Evolutionary conservation across 345 rosid genomes (phyloP), one percentile per base, ranked within the genome.

Genomic region (Lepidium aucheri): DNA sequence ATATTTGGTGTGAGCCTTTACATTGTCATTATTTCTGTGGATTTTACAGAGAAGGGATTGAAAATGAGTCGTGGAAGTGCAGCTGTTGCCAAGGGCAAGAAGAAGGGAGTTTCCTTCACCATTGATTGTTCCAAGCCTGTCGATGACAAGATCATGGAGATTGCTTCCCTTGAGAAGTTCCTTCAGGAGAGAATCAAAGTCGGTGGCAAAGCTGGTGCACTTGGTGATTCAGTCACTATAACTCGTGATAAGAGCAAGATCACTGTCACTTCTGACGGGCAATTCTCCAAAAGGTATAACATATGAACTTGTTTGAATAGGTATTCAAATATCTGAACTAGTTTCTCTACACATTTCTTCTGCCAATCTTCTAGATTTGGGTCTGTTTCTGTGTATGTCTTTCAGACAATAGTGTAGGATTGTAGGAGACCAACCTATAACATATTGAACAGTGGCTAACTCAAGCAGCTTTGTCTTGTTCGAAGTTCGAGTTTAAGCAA

Each of bases 101-200:
- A 76, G 76, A 76, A 76, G 65, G 72, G 76, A 36, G 79, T 76
- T 0, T 65, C 76, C 65, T 76, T 71, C 60, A 16, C 76, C 66
- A 76, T 76, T 11, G 79, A 76, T 13, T 76, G 79, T 13, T 53
- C 79, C 0, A 76, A 76, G 76, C 79, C 79, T n/a, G 79, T 66
- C 0, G 79, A 76, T 51, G 79, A 76, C 65, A 76, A 76, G 61
- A 76, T 76, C 55, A 76, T 87, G 95, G 95, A 87, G 78, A 79
- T 88, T 40, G 89, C 87, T 16, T 85, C 89, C 3, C 84, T 88
- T 1, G 89, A 88, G 60, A 88, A 88, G 79, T 88, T 88, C 47
- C 91, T 88, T 72, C 91, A 88, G 70, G 91, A 88, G 76, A 75
- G 89, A 63, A 88, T 88, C 79, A 88, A 88, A 74, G 95, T 88